Conservation (phyloP, 306 rosid genomes). For the Canavalia ensiformis region DNA sequence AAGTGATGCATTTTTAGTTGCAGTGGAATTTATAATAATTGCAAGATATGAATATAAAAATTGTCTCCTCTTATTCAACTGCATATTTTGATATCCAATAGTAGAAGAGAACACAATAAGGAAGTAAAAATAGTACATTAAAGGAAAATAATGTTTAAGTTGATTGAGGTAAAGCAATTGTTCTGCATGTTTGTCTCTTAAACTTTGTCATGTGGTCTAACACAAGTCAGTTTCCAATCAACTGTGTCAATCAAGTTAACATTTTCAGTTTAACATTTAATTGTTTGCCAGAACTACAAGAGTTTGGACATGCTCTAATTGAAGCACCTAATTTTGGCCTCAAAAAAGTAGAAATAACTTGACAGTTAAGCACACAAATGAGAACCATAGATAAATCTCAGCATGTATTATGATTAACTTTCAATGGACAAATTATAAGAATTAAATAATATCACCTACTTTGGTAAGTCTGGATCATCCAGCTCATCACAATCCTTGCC, state of each 20-base stretch:
- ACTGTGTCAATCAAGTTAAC: not conserved
- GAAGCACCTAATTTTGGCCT: constrained; percentile 10
- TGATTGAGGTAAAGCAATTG: too few relatives aligned
- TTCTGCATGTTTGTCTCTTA: too few relatives aligned
- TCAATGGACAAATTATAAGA: not conserved
- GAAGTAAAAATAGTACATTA: too few relatives aligned
- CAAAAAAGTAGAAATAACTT: constrained; percentile 15
- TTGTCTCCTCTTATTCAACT: not conserved
- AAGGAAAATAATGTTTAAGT: too few relatives aligned
- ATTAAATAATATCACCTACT: constrained; percentile 55
- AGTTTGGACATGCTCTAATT: constrained; percentile 5
- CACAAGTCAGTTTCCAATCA: too few relatives aligned
- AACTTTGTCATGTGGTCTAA: too few relatives aligned
- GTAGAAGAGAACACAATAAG: too few relatives aligned
- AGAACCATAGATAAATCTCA: constrained; percentile 2
- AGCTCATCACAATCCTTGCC: constrained; percentile 56
- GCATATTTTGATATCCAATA: not conserved
- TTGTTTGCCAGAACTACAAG: not conserved
- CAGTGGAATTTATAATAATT: not conserved
- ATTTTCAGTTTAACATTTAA: not conserved
- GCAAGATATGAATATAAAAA: not conserved
- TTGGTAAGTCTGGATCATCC: constrained; percentile 83
- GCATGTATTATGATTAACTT: not conserved
- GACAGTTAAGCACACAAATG: constrained; percentile 5
- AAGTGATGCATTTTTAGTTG: constrained; percentile 6